Conservation (phyloP, 345 rosid genomes). For the Geranium brycei region DNA sequence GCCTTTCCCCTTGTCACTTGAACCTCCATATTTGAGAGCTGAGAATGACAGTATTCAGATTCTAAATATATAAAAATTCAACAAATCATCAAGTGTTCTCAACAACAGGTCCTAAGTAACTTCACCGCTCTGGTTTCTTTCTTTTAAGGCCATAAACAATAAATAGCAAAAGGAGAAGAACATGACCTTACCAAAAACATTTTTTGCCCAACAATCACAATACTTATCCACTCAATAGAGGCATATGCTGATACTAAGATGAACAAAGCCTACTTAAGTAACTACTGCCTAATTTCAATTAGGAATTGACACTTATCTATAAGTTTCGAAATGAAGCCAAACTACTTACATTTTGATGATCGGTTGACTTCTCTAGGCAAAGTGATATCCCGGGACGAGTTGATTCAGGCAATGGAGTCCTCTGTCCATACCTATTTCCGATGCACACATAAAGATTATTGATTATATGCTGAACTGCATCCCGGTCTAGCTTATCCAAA, state of each 20-base stretch:
- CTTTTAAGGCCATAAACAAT: no score
- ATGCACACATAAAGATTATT: conserved; percentile 32
- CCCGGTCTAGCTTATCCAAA: conserved; percentile 28
- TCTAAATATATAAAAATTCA: conserved; percentile 4
- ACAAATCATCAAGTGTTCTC: no score
- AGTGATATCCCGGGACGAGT: conserved; percentile 11
- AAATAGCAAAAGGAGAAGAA: no score
- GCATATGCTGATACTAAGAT: no score
- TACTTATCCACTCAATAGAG: no score
- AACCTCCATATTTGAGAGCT: conserved; percentile 19
- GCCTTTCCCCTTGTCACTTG: conserved; percentile 17
- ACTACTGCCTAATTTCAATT: neutral
- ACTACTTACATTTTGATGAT: conserved; percentile 27
- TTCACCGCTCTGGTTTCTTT: no score
- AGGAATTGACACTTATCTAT: neutral
- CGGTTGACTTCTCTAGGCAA: conserved; percentile 18
- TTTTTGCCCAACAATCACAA: no score
- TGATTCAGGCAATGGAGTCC: conserved; percentile 15
- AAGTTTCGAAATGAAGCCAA: neutral
- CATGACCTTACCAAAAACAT: no score
- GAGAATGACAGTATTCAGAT: conserved; percentile 11
- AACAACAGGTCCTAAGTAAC: no score
- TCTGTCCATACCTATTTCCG: conserved; percentile 15
- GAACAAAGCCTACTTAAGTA: neutral
- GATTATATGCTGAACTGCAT: conserved; percentile 29